Conservation (phyloP, 257 asterid species). For the Capsicum rhomboideum region DNA sequence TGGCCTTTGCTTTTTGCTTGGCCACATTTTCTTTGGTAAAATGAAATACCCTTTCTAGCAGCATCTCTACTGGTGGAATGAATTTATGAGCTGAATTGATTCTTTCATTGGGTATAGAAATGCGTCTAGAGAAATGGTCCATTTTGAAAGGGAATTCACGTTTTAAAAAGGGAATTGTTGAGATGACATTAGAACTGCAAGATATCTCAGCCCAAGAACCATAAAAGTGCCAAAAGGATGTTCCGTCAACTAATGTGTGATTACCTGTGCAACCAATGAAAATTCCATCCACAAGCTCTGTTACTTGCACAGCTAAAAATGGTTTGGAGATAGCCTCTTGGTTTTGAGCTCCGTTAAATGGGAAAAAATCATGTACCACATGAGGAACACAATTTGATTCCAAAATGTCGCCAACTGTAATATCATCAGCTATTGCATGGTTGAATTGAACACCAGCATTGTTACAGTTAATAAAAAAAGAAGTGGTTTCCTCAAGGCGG, state of each 20-base stretch:
- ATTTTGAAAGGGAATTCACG: conserved; percentile 13
- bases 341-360: conserved; percentile 9
- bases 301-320: conserved; percentile 28
- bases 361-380: conserved; percentile 21
- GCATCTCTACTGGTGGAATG: not conserved
- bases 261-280: conserved; percentile 31
- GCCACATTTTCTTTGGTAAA: conserved; percentile 19
- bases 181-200: conserved; percentile 13
- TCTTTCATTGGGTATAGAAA: not conserved
- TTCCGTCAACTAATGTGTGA: conserved; percentile 25
- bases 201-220: conserved; percentile 6
- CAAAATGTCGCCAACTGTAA: conserved; percentile 13
- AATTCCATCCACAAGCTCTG: conserved; percentile 37
- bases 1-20: conserved; percentile 29
- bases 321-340: conserved; percentile 23
- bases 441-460: not conserved
- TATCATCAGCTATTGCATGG: conserved; percentile 10
- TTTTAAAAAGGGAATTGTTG: conserved; percentile 18
- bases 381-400: conserved; percentile 8
- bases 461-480: conserved; percentile 1
- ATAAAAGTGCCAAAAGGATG: conserved; percentile 35
- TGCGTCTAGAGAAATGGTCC: not conserved
- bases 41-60: conserved; percentile 18
- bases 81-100: not conserved
- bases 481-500: conserved; percentile 10